Conservation (phyloP, 352 stramenopile species). For the Pilasporangium apinafurcum region DNA sequence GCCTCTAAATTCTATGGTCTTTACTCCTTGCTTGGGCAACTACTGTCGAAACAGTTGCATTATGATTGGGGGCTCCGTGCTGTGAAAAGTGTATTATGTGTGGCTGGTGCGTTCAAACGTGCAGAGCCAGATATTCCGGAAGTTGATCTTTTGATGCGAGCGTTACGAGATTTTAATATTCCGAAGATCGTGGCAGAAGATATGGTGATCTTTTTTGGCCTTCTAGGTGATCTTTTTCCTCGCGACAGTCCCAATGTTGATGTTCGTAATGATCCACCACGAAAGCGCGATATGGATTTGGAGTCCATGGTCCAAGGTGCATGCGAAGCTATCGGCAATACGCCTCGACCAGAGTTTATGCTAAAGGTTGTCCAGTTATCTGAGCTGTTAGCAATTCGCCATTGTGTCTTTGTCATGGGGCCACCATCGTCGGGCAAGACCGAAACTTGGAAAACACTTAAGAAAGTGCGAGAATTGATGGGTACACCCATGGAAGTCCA, state of each 20-base stretch:
- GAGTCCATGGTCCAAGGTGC: constrained; percentile 87
- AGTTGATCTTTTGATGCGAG: constrained; percentile 92
- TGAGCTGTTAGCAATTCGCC: constrained; percentile 92
- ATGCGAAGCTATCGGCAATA: constrained; percentile 76
- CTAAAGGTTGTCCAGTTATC: constrained; percentile 95
- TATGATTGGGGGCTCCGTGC: constrained; percentile 95
- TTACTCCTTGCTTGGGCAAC: constrained; percentile 90
- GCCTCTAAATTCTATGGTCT: constrained; percentile 95
- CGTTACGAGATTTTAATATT: constrained; percentile 96
- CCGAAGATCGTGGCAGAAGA: constrained; percentile 96
- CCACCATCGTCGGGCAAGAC: constrained; percentile 92
- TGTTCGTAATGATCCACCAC: constrained; percentile 86
- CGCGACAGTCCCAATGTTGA: constrained; percentile 79
- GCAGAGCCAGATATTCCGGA: constrained; percentile 91
- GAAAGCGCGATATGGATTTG: constrained; percentile 90
- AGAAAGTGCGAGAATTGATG: constrained; percentile 84
- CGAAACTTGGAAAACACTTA: constrained; percentile 94
- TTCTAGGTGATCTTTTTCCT: constrained; percentile 94
- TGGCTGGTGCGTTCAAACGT: constrained; percentile 93
- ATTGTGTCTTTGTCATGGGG: constrained; percentile 97
- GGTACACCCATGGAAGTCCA: constrained; percentile 85
- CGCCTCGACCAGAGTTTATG: constrained; percentile 80
- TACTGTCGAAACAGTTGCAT: constrained; percentile 93
- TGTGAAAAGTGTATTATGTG: constrained; percentile 93
- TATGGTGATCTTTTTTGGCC: constrained; percentile 92